Conservation (phyloP, 2,329 filamentous ascomycete genomes). For the Ascochyta pisi region DNA sequence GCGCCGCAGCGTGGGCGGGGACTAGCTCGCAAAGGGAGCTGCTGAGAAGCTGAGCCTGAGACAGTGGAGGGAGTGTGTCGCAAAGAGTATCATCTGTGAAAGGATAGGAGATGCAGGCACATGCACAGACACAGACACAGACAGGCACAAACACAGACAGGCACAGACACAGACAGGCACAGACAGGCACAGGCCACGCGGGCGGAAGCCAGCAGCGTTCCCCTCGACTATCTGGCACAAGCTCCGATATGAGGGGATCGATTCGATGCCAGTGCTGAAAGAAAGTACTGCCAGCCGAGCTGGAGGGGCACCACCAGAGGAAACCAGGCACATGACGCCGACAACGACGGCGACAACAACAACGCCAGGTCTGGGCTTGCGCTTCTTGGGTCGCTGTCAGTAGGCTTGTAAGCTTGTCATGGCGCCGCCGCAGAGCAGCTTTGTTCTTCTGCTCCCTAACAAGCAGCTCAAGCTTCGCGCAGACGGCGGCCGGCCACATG, state of each 20-base stretch:
- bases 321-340: conserved; percentile 1
- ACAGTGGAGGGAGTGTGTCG: conserved; percentile 12
- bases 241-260: conserved; percentile 6
- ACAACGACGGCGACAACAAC: no score
- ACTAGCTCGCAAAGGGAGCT: conserved; percentile 18
- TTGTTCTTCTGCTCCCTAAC: background rate
- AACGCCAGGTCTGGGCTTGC: conserved; percentile 10
- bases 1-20: conserved; percentile 1
- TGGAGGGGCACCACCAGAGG: conserved; percentile 14
- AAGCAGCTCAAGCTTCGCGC: conserved; percentile 10
- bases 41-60: conserved; percentile 6
- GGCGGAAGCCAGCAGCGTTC: conserved; percentile 8
- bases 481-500: conserved; percentile 12
- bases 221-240: conserved; percentile 17
- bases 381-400: conserved; percentile 6
- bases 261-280: conserved; percentile 6
- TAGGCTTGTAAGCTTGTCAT: background rate
- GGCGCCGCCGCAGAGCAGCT: conserved; percentile 6
- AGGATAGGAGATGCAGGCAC: conserved; percentile 18
- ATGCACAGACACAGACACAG: no score
- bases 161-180: no score
- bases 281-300: background rate
- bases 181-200: conserved; percentile 12
- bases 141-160: no score
- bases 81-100: conserved; percentile 7